Evolutionary conservation across 495 filamentous ascomycete genomes (phyloP), one percentile per base, ranked within the genome.

Genomic region (Cenococcum geophilum): DNA sequence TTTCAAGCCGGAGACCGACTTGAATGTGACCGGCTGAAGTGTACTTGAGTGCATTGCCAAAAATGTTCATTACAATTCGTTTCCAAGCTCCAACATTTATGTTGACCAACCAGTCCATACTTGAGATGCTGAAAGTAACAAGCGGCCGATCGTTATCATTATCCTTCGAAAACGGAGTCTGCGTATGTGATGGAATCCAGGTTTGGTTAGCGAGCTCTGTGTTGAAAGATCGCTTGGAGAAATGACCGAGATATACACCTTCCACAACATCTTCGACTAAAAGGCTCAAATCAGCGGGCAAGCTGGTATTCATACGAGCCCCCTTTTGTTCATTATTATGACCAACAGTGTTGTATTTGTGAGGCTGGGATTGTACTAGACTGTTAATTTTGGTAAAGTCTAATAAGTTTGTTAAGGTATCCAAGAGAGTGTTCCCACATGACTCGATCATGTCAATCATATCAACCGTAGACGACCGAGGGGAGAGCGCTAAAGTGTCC

Each of bases 381-480:
- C 22, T 25, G 23, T 27, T 52, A 16, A 52, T 27, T n/a, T 52
- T 25, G 25, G 49, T 20, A 52, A 52, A 52, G 14, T 52, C 49
- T 1, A 52, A 16, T 1, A 52, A 32, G n/a, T 52, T 52, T 8
- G 49, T 52, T 23, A 52, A 27, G 25, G 49, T 22, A n/a, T 52
- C 49, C 10, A 52, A 16, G 25, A 52, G 49, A 27, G 49, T 52
- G 16, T 52, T 52, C 9, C 49, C 49, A 16, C 49, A 27, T 5
- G 23, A 52, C 25, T 52, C 49, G 25, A 52, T 52, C 49, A 52
- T 52, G 14, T 23, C 49, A 52, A 52, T 16, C 49, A 52, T 52
- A 5, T 52, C 49, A 23, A 32, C 14, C 16, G 25, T 20, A 52
- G 21, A 32, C 18, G 18, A 18, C 9, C 5, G 1, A 18, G 45